phyloP scores from a whole-genome alignment of 495 filamentous ascomycete genomes.

The Penicillium coprophilum region DNA sequence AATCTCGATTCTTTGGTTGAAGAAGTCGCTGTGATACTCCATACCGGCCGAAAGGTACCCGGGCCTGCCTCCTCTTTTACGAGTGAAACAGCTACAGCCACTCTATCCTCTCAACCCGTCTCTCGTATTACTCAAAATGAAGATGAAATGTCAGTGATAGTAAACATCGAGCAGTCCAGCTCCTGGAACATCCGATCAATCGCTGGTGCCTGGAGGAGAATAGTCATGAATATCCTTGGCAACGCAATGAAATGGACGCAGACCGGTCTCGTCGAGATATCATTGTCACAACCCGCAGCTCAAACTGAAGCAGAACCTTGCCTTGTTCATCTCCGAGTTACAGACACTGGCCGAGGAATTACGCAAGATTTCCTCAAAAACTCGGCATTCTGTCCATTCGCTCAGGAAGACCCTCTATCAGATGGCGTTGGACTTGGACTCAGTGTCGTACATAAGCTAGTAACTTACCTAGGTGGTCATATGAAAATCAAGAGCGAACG shows the following conservation, averaged over 20 bases:
- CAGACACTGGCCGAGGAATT: constrained; percentile 70
- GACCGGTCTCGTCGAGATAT: constrained; percentile 58
- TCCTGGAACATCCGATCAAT: constrained; percentile 57
- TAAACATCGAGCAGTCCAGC: constrained; percentile 54
- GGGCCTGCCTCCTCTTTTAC: not conserved
- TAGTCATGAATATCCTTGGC: constrained; percentile 72
- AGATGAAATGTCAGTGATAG: constrained; percentile 45
- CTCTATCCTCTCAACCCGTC: not conserved
- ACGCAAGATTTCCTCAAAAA: constrained; percentile 65
- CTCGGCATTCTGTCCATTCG: constrained; percentile 66
- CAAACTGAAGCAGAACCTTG: constrained; percentile 13
- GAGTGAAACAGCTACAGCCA: not conserved
- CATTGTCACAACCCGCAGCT: constrained; percentile 31
- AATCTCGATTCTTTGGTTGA: constrained; percentile 49
- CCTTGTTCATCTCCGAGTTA: constrained; percentile 49
- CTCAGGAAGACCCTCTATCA: constrained; percentile 65
- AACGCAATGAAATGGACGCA: constrained; percentile 72
- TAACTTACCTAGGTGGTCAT: constrained; percentile 57
- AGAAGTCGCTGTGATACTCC: constrained; percentile 55
- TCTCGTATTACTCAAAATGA: too few species aligned
- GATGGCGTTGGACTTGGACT: constrained; percentile 70
- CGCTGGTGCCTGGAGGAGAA: constrained; percentile 61
- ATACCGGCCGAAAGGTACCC: constrained; percentile 34
- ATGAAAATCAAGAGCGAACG: constrained; percentile 59
- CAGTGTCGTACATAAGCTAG: constrained; percentile 65